phyloP scores from a whole-genome alignment of 495 filamentous ascomycete species.

The Entonaema liquescens region DNA sequence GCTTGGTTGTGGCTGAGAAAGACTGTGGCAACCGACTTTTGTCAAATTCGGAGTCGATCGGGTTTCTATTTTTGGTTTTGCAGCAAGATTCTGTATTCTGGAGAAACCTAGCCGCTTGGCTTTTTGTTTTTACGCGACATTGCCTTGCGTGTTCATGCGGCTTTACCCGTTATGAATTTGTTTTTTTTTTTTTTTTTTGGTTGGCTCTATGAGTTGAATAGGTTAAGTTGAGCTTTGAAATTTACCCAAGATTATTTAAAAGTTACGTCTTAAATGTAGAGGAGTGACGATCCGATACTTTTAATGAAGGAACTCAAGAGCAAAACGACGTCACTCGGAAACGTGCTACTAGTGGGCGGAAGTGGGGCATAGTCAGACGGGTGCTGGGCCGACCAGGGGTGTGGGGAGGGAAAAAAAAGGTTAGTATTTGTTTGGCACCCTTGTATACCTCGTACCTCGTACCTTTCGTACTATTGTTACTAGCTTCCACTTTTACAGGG shows the following conservation, averaged over 20 bases:
- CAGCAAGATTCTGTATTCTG: constrained; percentile 7
- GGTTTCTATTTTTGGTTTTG: constrained; percentile 32
- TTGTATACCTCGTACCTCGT: constrained; percentile 3
- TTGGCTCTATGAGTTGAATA: too few species aligned
- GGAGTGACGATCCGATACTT: background rate
- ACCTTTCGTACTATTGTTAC: constrained; percentile 13
- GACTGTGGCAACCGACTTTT: constrained; percentile 30
- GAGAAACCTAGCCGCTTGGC: constrained; percentile 21
- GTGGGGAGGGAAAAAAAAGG: constrained; percentile 22
- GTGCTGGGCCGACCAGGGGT: constrained; percentile 28
- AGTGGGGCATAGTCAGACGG: constrained; percentile 14
- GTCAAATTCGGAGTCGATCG: constrained; percentile 18
- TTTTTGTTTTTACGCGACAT: constrained; percentile 18
- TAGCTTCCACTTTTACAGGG: background rate
- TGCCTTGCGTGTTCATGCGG: constrained; percentile 17
- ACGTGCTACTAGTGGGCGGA: constrained; percentile 9
- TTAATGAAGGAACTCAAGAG: constrained; percentile 4
- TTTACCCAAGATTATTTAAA: constrained; percentile 1
- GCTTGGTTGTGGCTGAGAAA: constrained; percentile 34
- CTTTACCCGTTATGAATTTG: background rate
- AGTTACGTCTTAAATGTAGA: background rate
- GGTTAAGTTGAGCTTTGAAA: background rate
- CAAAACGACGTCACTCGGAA: constrained; percentile 37
- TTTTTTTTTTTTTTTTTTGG: constrained; percentile 7
- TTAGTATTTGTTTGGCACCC: constrained; percentile 35